Conservation (phyloP, 2,329 filamentous ascomycete genomes). For the Chaetomiaceae sp. region DNA sequence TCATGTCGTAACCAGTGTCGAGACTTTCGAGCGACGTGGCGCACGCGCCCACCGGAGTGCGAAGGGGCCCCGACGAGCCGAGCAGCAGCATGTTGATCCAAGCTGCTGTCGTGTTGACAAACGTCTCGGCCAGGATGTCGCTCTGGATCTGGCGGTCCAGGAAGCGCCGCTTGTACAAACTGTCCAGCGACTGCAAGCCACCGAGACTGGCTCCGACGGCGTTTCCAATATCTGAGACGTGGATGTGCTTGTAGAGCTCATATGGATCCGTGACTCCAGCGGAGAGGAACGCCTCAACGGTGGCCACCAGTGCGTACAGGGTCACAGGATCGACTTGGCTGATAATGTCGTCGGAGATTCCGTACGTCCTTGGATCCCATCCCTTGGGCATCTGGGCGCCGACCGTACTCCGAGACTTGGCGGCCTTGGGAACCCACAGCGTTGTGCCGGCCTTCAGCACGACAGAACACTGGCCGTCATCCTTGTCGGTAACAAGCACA, state of each 20-base stretch:
- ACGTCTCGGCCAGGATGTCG: conserved; percentile 35
- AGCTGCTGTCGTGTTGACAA: conserved; percentile 32
- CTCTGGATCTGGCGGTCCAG: conserved; percentile 30
- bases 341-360: conserved; percentile 34
- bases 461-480: too few species aligned
- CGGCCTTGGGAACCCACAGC: conserved; percentile 31
- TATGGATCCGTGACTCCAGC: conserved; percentile 31
- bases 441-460: conserved; percentile 30
- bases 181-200: conserved; percentile 24
- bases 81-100: conserved; percentile 42
- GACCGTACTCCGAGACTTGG: conserved; percentile 21
- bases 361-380: conserved; percentile 33
- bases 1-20: conserved; percentile 33
- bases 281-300: conserved; percentile 31
- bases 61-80: conserved; percentile 32
- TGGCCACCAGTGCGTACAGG: conserved; percentile 30
- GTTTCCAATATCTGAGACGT: conserved; percentile 34
- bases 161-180: conserved; percentile 31
- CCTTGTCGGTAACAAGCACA: too few species aligned
- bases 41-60: conserved; percentile 35
- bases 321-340: conserved; percentile 33
- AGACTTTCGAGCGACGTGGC: conserved; percentile 36
- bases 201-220: conserved; percentile 33
- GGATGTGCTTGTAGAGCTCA: conserved; percentile 33
- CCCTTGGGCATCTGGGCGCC: conserved; percentile 34